Evolutionary conservation across 2,329 filamentous ascomycete genomes (phyloP).

Genomic region (Talaromyces piceae): DNA sequence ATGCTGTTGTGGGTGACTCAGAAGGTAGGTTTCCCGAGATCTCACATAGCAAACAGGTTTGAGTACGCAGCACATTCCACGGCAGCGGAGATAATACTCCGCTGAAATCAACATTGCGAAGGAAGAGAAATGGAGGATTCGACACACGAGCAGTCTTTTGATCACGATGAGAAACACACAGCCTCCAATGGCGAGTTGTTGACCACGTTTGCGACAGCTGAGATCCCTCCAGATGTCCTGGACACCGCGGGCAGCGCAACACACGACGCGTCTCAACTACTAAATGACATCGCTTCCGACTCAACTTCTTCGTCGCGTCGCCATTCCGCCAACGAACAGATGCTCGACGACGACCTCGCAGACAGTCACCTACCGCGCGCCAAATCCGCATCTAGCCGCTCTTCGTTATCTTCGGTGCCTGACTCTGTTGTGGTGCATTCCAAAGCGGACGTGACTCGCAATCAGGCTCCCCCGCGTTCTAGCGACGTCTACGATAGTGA

Average conservation of each 20-base stretch:
- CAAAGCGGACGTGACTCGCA: slow-evolving; percentile 10
- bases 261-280: not conserved
- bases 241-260: not conserved
- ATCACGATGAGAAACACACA: not conserved
- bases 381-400: slow-evolving; percentile 27
- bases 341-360: slow-evolving; percentile 2
- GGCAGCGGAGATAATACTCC: not conserved
- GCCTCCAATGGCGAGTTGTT: not conserved
- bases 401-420: slow-evolving; percentile 36
- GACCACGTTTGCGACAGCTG: slow-evolving; percentile 7
- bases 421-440: slow-evolving; percentile 31
- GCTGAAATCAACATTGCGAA: not conserved
- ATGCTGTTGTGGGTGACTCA: not conserved
- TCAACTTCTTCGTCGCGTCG: slow-evolving; percentile 8
- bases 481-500: slow-evolving; percentile 9
- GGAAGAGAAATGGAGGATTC: not conserved
- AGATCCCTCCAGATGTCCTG: slow-evolving; percentile 9
- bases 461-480: not conserved
- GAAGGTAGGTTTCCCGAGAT: not conserved
- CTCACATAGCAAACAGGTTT: not conserved
- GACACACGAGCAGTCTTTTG: not conserved
- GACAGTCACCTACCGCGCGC: slow-evolving; percentile 1
- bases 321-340: slow-evolving; percentile 1
- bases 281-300: not conserved
- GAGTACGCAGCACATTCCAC: not conserved